Evolutionary conservation across 2,329 filamentous ascomycete species (phyloP).

Genomic region (Dryadomyces quercivorus): DNA sequence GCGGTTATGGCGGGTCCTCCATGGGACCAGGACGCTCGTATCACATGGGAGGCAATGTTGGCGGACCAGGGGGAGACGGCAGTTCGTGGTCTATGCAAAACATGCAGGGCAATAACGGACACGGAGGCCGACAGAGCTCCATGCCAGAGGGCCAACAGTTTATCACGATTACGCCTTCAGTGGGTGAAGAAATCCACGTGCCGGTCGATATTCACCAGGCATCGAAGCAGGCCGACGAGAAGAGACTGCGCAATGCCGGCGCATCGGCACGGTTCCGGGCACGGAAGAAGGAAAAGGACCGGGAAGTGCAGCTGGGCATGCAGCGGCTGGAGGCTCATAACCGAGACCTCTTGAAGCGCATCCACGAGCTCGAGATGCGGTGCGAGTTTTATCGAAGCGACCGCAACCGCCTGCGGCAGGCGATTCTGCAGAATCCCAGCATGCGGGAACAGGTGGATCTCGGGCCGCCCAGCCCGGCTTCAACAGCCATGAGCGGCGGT

Average conservation of each 20-base stretch:
- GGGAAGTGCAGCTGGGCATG: constrained; percentile 57
- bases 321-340: constrained; percentile 56
- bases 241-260: constrained; percentile 72
- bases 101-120: neutral
- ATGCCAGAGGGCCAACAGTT: constrained; percentile 18
- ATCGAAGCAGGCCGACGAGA: constrained; percentile 74
- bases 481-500: constrained; percentile 19
- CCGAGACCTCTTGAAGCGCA: constrained; percentile 46
- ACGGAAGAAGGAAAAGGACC: constrained; percentile 72
- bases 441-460: constrained; percentile 39
- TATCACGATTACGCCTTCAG: constrained; percentile 21
- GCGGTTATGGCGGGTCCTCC: neutral
- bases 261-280: constrained; percentile 74
- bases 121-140: constrained; percentile 3
- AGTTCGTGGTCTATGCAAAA: constrained; percentile 11
- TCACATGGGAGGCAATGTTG: neutral
- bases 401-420: constrained; percentile 57
- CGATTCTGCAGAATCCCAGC: constrained; percentile 48
- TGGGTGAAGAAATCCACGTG: constrained; percentile 38
- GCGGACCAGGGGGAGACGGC: neutral
- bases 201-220: constrained; percentile 71
- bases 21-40: neutral
- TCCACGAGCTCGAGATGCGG: constrained; percentile 46
- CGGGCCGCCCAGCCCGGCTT: constrained; percentile 38
- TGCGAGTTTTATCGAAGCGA: constrained; percentile 63